These are phyloP conservation scores for Neurospora sp. DNA, from an alignment of 2,329 filamentous ascomycete species.

Conservation along the genomic window DNA sequence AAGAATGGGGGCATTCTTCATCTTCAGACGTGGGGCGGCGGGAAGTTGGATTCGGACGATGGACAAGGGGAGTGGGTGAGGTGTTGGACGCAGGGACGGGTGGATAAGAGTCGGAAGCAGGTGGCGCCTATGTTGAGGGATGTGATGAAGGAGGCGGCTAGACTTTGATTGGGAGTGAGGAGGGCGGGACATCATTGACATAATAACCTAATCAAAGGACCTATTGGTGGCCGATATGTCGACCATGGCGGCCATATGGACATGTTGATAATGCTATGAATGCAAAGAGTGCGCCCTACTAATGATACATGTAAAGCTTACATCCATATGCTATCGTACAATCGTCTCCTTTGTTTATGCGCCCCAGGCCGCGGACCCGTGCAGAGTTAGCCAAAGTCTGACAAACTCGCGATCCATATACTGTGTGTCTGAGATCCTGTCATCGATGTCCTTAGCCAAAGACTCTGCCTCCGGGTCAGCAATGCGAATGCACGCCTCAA, in stretches of 20 bases:
- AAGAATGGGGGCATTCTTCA: constrained; percentile 23
- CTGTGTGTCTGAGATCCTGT: constrained; percentile 1
- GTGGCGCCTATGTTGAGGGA: constrained; percentile 57
- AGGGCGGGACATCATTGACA: not conserved
- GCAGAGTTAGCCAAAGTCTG: not conserved
- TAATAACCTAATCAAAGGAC: not conserved
- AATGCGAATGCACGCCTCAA: constrained; percentile 45
- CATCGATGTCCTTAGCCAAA: constrained; percentile 11
- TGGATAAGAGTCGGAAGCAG: constrained; percentile 56
- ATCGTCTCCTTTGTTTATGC: not conserved
- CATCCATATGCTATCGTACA: not conserved
- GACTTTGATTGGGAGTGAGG: constrained; percentile 7
- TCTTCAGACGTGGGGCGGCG: constrained; percentile 44
- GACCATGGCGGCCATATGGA: not conserved
- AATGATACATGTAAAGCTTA: not conserved
- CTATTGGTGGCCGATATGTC: not conserved
- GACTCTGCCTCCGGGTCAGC: constrained; percentile 41
- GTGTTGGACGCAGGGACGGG: constrained; percentile 57
- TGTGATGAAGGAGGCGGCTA: constrained; percentile 31
- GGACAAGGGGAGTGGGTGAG: constrained; percentile 35
- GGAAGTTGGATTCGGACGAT: constrained; percentile 32
- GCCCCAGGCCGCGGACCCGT: not conserved
- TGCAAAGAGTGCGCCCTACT: not conserved
- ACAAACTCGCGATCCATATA: constrained; percentile 23
- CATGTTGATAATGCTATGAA: not conserved